Evolutionary conservation across 108 stramenopile genomes (phyloP).

Genomic region (Nitzschia inconspicua): DNA sequence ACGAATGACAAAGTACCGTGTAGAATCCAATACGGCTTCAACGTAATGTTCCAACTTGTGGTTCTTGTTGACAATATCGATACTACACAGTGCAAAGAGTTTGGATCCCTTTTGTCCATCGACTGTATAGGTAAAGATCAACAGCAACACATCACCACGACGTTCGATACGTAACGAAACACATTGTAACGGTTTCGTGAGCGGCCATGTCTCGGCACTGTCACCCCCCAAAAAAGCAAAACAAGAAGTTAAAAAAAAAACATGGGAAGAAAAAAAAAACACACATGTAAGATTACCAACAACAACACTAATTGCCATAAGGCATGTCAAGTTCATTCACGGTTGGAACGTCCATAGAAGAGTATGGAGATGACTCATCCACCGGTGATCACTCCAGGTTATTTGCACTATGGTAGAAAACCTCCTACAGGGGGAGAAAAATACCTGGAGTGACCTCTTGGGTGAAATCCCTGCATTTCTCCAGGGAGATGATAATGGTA

Average conservation of each 20-base stretch:
- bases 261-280: constrained; percentile 3
- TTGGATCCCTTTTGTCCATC: constrained; percentile 8
- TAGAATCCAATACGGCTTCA: constrained; percentile 73
- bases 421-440: too few relatives aligned
- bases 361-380: too few relatives aligned
- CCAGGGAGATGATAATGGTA: too few relatives aligned
- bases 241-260: neutral
- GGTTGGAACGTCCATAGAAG: neutral
- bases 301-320: neutral
- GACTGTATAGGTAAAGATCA: constrained; percentile 43
- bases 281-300: neutral
- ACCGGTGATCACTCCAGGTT: too few relatives aligned
- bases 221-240: constrained; percentile 1
- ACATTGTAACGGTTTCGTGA: constrained; percentile 45
- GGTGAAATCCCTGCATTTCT: too few relatives aligned
- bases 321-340: neutral
- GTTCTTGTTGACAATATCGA: constrained; percentile 28
- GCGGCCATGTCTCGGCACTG: constrained; percentile 51
- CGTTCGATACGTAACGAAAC: constrained; percentile 48
- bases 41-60: constrained; percentile 63
- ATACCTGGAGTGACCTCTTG: too few relatives aligned
- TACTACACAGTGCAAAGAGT: constrained; percentile 40
- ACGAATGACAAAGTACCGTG: constrained; percentile 75
- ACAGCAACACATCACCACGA: constrained; percentile 35
- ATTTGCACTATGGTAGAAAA: too few relatives aligned